Evolutionary conservation across 805 yeast genomes (phyloP).

Genomic region (Yueomyces sinensis): DNA sequence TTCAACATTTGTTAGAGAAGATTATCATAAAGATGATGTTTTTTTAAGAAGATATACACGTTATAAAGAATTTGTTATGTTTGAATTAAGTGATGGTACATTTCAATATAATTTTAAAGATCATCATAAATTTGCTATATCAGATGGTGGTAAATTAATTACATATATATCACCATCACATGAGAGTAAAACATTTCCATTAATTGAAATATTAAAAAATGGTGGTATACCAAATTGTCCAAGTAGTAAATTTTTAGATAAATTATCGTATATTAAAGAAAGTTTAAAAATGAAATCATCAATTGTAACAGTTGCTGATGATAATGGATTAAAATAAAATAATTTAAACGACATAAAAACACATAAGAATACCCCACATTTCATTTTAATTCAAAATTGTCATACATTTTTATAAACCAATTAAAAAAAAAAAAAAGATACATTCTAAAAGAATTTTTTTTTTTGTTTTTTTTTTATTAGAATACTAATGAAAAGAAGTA

Average conservation of each 20-base stretch:
- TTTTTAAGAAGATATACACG: constrained; percentile 71
- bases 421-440: too few relatives aligned
- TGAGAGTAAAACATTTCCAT: constrained; percentile 52
- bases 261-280: constrained; percentile 46
- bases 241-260: constrained; percentile 31
- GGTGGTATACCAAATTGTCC: constrained; percentile 36
- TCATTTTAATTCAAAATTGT: too few relatives aligned
- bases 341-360: too few relatives aligned
- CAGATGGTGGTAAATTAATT: constrained; percentile 60
- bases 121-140: constrained; percentile 77
- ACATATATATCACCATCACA: constrained; percentile 74
- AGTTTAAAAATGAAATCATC: constrained; percentile 36
- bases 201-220: constrained; percentile 33
- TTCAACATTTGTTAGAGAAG: constrained; percentile 33
- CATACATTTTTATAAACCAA: too few relatives aligned
- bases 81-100: constrained; percentile 79
- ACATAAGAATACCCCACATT: too few relatives aligned
- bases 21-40: constrained; percentile 40
- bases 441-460: too few relatives aligned
- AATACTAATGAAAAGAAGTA: too few relatives aligned
- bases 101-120: constrained; percentile 90
- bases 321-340: background rate
- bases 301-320: constrained; percentile 13
- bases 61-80: constrained; percentile 66
- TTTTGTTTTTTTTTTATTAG: too few relatives aligned